A percentile compares a stretch with the other conserved stretches of the same genome.
phyloP scores from a whole-genome alignment of 139 green algal species.

The Volvox reticuliferus region DNA sequence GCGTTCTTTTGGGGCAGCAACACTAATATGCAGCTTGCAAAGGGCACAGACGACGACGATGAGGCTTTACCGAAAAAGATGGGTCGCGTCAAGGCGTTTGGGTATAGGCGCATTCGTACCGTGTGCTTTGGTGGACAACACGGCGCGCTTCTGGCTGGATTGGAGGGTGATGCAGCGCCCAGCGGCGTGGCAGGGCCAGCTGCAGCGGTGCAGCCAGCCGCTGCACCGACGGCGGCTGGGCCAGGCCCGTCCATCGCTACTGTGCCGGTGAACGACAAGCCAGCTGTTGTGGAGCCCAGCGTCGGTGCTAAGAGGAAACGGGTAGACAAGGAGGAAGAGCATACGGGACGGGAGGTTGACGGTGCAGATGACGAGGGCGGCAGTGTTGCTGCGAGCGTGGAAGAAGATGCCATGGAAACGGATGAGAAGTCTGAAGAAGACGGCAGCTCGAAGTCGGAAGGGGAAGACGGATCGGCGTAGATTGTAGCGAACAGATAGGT shows the following conservation, averaged over 20 bases:
- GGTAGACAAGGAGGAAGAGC: background rate
- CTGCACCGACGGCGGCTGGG: background rate
- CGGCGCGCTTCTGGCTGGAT: slow-evolving; percentile 68
- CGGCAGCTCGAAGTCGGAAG: background rate
- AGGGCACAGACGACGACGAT: slow-evolving; percentile 83
- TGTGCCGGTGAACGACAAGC: background rate
- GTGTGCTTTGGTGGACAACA: slow-evolving; percentile 88
- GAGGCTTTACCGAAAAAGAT: slow-evolving; percentile 72
- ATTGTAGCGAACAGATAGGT: background rate
- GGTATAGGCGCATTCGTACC: slow-evolving; percentile 57
- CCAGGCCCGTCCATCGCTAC: background rate
- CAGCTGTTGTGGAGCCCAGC: background rate
- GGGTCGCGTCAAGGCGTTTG: slow-evolving; percentile 65
- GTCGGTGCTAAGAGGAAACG: background rate
- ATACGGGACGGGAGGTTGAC: background rate
- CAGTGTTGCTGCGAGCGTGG: background rate
- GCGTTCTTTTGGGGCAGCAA: slow-evolving; percentile 86
- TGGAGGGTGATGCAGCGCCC: slow-evolving; percentile 12
- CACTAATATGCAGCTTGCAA: slow-evolving; percentile 85
- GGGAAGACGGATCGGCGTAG: background rate
- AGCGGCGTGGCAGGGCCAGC: background rate
- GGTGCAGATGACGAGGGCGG: background rate
- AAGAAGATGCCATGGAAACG: background rate
- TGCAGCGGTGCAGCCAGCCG: background rate
- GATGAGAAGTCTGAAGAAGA: background rate